Evolutionary conservation across 192 early-diverging fungal genomes (phyloP), one percentile per base, ranked within the genome.

Genomic region (Umbelopsis sp.): DNA sequence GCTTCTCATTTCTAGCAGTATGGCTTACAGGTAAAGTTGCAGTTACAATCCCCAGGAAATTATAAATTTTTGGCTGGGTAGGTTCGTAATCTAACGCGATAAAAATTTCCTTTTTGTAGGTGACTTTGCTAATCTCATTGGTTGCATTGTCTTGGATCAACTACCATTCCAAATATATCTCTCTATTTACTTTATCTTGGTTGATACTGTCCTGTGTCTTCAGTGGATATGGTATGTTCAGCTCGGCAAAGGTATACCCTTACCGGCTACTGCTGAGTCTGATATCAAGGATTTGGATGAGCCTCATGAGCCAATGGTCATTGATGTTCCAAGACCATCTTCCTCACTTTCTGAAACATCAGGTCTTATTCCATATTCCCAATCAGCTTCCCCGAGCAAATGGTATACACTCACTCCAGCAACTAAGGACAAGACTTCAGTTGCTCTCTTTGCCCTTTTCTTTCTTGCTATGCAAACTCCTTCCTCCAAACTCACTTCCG

Each of bases 141-240:
- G 93, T 21, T 89, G 91, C 22, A 54, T 92, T 22, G 71, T 91
- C 25, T 89, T 91, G 43, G 66, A 87, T 12, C 93, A 93, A 75
- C 84, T 88, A 14, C 76, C 84, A 12, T 94, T 94, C 53, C 93
- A 94, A 43, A 68, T 31, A 21, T 69, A 52, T 29, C 54, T 75
- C 9, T 54, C 56, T 31, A 50, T 49, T 21, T 75, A 75, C 31
- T 75, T 75, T 31, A 68, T 70, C 7, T 17, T 62, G 31, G 62
- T 68, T 7, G 73, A 75, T 45, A 70, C 43, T 8, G 43, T 75
- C 8, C 47, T 75, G 26, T 50, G 68, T 51, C 29, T 65, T 34
- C 73, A 75, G 44, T 75, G 68, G 32, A 25, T 70, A 17, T 65
- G 69, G 45, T 75, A 66, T 52, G 75, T 76, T 1, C 29, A 45